Evolutionary conservation across 768 basidiomycete genomes (phyloP).

Genomic region (Lentinula sp.): DNA sequence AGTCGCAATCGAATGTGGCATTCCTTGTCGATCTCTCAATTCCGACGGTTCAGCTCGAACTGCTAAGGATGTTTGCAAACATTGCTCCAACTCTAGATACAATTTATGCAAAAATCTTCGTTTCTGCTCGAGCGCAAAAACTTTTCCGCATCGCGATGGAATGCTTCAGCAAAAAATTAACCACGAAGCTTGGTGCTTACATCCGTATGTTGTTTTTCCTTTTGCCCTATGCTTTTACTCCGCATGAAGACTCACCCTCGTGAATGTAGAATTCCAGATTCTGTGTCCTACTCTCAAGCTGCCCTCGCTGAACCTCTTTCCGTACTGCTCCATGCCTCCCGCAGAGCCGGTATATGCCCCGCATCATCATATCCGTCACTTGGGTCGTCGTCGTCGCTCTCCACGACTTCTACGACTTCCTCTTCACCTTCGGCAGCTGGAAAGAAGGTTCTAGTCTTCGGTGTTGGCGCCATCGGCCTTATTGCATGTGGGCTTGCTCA

Average conservation of each 20-base stretch:
- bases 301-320: conserved; percentile 93
- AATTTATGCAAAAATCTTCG: conserved; percentile 90
- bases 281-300: conserved; percentile 71
- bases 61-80: conserved; percentile 40
- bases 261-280: conserved; percentile 60
- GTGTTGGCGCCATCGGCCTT: conserved; percentile 90
- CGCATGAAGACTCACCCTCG: neutral
- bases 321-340: conserved; percentile 68
- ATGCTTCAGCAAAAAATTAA: conserved; percentile 86
- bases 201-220: conserved; percentile 59
- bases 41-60: conserved; percentile 1
- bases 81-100: conserved; percentile 74
- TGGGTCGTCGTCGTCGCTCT: conserved; percentile 4
- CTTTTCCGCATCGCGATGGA: conserved; percentile 90
- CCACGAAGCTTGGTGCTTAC: conserved; percentile 80
- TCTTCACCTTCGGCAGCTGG: conserved; percentile 31
- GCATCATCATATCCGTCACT: conserved; percentile 3
- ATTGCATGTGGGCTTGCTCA: conserved; percentile 80
- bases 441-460: conserved; percentile 81
- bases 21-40: conserved; percentile 57
- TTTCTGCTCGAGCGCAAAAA: conserved; percentile 86
- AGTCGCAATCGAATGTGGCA: conserved; percentile 91
- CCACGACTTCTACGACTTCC: conserved; percentile 18
- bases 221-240: neutral
- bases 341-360: conserved; percentile 30